Base-by-base conservation (phyloP, 495 filamentous ascomycete species). In the Neurospora hispaniola region DNA sequence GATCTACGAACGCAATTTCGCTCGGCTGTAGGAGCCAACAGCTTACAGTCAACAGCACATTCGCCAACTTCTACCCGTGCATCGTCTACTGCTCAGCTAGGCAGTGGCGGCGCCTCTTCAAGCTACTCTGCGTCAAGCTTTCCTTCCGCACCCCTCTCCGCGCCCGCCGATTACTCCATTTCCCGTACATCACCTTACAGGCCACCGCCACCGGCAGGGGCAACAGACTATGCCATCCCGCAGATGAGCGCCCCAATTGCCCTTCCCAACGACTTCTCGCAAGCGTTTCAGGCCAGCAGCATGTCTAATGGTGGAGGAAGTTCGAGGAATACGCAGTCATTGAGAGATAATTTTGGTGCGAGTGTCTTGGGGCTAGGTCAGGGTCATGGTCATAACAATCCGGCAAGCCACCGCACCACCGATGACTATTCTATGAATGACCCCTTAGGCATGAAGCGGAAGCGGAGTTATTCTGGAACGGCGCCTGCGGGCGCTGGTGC, bases 201-300 rank as follows among this genome's bases (percentile, higher is more conserved):
- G 72, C 54, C 54, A 66, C 27, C 27, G 7, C 54, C 54, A 31
- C 79, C 75, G 10, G 76, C 80, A n/a, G 78, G 81, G 20, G 79
- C 78, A 14, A 35, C 54, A 31, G 85, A 88, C 71, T 87, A 86
- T 77, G 84, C 83, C 14, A 87, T 87, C 76, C 84, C 86, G 5
- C 86, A 87, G 75, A 82, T 88, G 81, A 86, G 84, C 76, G 86
- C 86, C 4, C 86, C 86, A 16, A 87, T 88, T 76, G 83, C 84
- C 7, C 84, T 85, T 42, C 81, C 85, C 1, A 82, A 82, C 70
- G 86, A 88, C 59, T 88, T 87, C 72, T 82, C 81, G 11, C 83
- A 85, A 76, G 83, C 83, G n/a, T 79, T 85, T 70, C 84, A 85
- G 41, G 78, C 82, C n/a, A 83, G 79, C 75, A 83, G 79, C 75